phyloP scores from a whole-genome alignment of 257 asterid genomes.

The Solanum dulcamara region DNA sequence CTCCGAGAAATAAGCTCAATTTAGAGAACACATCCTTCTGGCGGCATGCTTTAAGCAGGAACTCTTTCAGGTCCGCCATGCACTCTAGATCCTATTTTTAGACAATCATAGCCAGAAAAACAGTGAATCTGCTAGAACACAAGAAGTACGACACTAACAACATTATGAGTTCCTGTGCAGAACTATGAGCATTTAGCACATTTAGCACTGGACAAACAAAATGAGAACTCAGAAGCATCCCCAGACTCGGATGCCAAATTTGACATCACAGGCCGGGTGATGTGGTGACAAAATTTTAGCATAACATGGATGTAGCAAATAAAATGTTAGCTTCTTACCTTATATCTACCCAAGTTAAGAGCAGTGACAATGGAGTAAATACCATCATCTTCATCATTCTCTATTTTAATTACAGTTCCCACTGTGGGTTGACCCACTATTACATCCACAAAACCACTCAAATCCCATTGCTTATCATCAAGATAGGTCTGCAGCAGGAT shows the following conservation, averaged over 20 bases:
- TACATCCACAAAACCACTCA: slow-evolving; percentile 78
- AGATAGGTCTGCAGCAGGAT: slow-evolving; percentile 65
- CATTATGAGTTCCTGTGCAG: neutral
- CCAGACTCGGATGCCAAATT: neutral
- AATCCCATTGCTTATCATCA: slow-evolving; percentile 70
- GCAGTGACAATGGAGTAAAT: slow-evolving; percentile 59
- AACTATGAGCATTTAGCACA: neutral
- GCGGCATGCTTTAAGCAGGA: slow-evolving; percentile 45
- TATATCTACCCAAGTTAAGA: slow-evolving; percentile 71
- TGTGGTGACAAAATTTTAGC: neutral
- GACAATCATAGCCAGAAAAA: neutral
- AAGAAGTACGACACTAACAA: neutral
- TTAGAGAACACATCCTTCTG: slow-evolving; percentile 25
- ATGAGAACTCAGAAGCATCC: neutral
- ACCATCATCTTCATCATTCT: slow-evolving; percentile 72
- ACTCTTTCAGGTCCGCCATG: slow-evolving; percentile 45
- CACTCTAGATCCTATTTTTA: slow-evolving; percentile 37
- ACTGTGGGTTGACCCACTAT: slow-evolving; percentile 82
- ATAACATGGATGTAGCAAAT: neutral
- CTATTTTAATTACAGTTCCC: slow-evolving; percentile 79
- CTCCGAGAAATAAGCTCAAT: slow-evolving; percentile 38
- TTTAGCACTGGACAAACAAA: neutral
- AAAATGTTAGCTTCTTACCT: slow-evolving; percentile 36
- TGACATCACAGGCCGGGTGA: neutral
- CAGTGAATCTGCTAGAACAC: neutral